Conservation (phyloP, 2,329 filamentous ascomycete species). For the Microdochium trichocladiopsis region DNA sequence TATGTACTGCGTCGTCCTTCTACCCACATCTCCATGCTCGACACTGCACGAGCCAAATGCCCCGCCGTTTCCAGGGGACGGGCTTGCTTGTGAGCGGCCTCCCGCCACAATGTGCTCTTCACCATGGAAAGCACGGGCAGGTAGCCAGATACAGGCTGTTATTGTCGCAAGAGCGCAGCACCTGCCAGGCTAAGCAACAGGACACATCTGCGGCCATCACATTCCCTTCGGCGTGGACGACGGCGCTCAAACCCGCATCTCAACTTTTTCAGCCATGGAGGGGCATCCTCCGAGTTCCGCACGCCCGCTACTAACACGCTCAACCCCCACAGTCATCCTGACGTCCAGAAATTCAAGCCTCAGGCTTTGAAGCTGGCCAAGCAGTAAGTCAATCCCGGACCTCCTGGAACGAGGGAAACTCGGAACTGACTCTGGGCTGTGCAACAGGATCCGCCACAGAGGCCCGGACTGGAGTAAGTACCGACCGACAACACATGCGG, state of each 20-base stretch:
- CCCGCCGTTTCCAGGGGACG: background rate
- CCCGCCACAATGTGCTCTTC: background rate
- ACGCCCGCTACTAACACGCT: background rate
- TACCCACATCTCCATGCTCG: conserved; percentile 2
- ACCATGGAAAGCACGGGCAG: too few species aligned
- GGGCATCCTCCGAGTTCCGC: background rate
- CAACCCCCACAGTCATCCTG: conserved; percentile 59
- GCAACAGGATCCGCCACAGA: conserved; percentile 79
- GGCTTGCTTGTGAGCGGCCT: background rate
- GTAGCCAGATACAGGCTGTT: too few species aligned
- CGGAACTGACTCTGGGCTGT: conserved; percentile 27
- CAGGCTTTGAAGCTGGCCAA: conserved; percentile 90
- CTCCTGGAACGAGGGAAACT: too few species aligned
- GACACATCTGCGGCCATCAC: too few species aligned
- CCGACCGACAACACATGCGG: conserved; percentile 11
- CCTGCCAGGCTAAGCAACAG: too few species aligned
- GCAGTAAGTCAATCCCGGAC: conserved; percentile 57
- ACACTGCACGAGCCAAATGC: background rate
- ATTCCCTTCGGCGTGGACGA: background rate
- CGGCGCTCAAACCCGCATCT: background rate
- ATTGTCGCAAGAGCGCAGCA: too few species aligned
- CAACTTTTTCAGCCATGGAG: background rate
- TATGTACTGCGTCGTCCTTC: conserved; percentile 36
- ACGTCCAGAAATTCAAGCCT: conserved; percentile 95
- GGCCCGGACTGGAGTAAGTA: conserved; percentile 97